These are phyloP conservation scores for Oryza punctata DNA, from an alignment of 176 grass and related monocot species.

Conservation along the genomic window DNA sequence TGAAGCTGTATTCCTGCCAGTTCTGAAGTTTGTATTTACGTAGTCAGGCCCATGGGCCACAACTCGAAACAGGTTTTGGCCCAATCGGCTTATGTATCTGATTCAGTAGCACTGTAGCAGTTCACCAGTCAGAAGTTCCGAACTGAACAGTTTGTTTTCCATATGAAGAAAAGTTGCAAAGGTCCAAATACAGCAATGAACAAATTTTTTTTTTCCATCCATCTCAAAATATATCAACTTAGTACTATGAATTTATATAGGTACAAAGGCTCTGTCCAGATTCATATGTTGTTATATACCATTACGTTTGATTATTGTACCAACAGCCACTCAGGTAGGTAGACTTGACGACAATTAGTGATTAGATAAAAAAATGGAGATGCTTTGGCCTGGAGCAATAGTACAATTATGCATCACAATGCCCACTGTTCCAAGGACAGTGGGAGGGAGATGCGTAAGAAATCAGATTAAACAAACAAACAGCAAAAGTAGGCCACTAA, in stretches of 20 bases:
- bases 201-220: no score
- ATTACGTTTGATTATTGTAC: no score
- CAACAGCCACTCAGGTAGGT: no score
- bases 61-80: background rate
- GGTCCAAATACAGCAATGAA: background rate
- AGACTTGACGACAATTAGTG: background rate
- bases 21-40: background rate
- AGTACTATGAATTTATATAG: no score
- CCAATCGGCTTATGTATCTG: background rate
- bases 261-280: no score
- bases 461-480: background rate
- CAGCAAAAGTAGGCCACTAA: background rate
- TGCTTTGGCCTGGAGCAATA: background rate
- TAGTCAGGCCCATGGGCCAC: background rate
- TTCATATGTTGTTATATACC: no score
- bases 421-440: conserved; percentile 29
- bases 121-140: background rate
- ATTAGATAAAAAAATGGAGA: background rate
- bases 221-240: no score
- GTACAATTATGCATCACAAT: background rate
- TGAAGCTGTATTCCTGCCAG: background rate
- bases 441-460: background rate
- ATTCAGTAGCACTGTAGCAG: background rate
- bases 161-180: background rate
- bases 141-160: background rate